Percentiles rank a stretch among this genome's conserved stretches.
Evolutionary conservation across 148 eudicot species (phyloP).

Genomic region (Pouteria glomerata): DNA sequence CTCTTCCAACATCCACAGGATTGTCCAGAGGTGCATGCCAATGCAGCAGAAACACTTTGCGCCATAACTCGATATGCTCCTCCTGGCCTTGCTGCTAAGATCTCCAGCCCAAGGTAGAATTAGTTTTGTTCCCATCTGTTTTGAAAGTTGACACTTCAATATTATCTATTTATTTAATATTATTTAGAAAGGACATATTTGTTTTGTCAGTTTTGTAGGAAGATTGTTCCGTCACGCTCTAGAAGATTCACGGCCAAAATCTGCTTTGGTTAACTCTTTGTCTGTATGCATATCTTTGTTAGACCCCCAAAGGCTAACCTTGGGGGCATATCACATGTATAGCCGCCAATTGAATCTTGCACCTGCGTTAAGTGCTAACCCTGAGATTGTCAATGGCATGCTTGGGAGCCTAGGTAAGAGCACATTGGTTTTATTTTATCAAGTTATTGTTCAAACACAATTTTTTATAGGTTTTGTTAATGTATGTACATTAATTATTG

Average conservation of each 20-base stretch:
- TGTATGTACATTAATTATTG: too few species aligned
- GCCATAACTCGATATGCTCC: constrained; percentile 81
- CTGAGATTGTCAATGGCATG: constrained; percentile 83
- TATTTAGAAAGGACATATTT: constrained; percentile 5
- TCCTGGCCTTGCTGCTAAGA: constrained; percentile 68
- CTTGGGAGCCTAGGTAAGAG: constrained; percentile 65
- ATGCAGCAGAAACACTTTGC: constrained; percentile 84
- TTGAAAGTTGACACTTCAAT: not conserved
- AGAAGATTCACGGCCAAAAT: constrained; percentile 79
- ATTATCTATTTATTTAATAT: not conserved
- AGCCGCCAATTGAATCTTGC: constrained; percentile 65
- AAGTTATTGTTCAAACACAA: not conserved
- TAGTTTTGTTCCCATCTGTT: not conserved
- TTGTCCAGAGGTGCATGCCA: constrained; percentile 92
- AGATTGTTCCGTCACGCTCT: constrained; percentile 75
- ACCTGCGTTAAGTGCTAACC: constrained; percentile 47
- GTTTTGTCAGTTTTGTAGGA: constrained; percentile 59
- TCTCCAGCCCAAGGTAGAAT: constrained; percentile 76
- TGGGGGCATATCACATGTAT: constrained; percentile 65
- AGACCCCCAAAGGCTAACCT: constrained; percentile 69
- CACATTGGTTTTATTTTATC: not conserved
- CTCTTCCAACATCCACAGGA: constrained; percentile 36
- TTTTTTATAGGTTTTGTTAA: too few species aligned
- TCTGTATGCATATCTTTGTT: constrained; percentile 85
- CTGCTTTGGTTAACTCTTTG: constrained; percentile 78